Evolutionary conservation across 768 basidiomycete genomes (phyloP), one percentile per base, ranked within the genome.

Genomic region (Asterophora parasitica): DNA sequence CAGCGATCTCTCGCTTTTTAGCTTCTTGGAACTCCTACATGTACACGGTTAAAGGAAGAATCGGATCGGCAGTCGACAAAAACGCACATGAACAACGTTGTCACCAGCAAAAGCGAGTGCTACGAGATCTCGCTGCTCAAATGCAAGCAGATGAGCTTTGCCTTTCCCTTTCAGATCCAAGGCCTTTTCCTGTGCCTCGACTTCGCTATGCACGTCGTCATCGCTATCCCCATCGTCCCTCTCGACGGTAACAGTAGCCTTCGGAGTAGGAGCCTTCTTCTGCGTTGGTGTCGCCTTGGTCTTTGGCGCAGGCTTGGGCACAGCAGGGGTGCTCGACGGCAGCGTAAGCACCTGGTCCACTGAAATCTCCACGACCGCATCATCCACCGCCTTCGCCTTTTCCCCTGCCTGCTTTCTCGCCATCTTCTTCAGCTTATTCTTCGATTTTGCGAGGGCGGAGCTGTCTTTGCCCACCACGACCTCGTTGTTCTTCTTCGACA

Each of bases 31-130:
- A 99, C 46, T 88, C 85, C 91, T 94, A 58, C 4, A 42, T 28
- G 16, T 33, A 9, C 2, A 13, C 12, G 31, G 40, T 35, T 33
- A 17, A 4, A 8, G 2, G 16, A 15, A 7, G 36, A 17, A 37
- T 17, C 7, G 16, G 4, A 37, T 19, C 1, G 2, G 37, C 12
- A 33, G 56, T 19, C 42, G 46, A 20, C 44, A 17, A 9, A 32
- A 15, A 60, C 82, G 28, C 58, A 92, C 92, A 67, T 88, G 83
- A 5, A 96, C 83, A 27, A 98, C 95, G 54, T 98, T 91, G 65
- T 99, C 96, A 2, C 92, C 94, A 1, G 94, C 95, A 70, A 99
- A 99, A 0, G 96, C 96, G 46, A 83, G 82, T 1, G 93, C 89
- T 10, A 99, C 93, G 10, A 98, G 73, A 55, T 98, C 92, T 32